A percentile compares a stretch with the other conserved stretches of the same genome.
Evolutionary conservation across 495 filamentous ascomycete species (phyloP).

Genomic region (Penicillium crystallinum): DNA sequence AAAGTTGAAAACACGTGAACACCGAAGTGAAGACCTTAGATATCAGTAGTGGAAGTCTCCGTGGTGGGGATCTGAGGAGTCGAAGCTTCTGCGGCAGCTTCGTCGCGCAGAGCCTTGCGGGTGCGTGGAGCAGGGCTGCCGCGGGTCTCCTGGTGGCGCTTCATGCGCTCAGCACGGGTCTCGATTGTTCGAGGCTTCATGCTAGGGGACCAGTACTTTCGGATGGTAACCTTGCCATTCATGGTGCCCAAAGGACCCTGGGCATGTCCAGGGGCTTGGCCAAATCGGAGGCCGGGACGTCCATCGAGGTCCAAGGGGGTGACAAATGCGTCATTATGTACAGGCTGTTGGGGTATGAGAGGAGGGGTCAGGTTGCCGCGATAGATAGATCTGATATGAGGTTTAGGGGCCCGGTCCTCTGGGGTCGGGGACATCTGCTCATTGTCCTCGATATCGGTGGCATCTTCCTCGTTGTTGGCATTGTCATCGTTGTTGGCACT

Average conservation of each 20-base stretch:
- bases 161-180: not conserved
- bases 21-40: not conserved
- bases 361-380: too few relatives aligned
- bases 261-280: not conserved
- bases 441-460: slow-evolving; percentile 56
- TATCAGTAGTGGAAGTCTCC: not conserved
- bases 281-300: too few relatives aligned
- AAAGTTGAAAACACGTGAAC: not conserved
- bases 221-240: not conserved
- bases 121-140: slow-evolving; percentile 2
- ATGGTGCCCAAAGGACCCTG: not conserved
- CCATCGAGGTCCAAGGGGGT: too few relatives aligned
- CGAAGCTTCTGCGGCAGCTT: not conserved
- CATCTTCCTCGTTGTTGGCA: slow-evolving; percentile 43
- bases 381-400: too few relatives aligned
- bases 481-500: slow-evolving; percentile 27
- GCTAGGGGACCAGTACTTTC: not conserved
- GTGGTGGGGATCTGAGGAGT: not conserved
- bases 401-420: too few relatives aligned
- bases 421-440: slow-evolving; percentile 21
- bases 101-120: not conserved
- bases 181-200: not conserved
- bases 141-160: not conserved
- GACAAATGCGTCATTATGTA: too few relatives aligned
- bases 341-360: too few relatives aligned